Conservation (phyloP, 1,139 yeast genomes). For the Nadsonia commutata region DNA sequence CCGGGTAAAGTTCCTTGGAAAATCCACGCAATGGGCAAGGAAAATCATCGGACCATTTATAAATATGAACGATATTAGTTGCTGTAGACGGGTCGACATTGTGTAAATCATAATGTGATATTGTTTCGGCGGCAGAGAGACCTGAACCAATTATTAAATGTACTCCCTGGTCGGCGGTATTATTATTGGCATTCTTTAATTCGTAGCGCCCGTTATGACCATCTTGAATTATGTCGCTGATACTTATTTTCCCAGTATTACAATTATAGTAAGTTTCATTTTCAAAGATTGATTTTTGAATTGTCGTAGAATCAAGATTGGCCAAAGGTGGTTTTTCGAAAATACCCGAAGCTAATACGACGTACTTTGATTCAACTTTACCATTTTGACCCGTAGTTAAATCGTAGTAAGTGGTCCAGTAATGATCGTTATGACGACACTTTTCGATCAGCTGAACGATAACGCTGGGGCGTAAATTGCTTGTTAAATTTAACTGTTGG, state of each 20-base stretch:
- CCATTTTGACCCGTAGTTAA: background rate
- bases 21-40: constrained; percentile 19
- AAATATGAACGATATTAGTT: constrained; percentile 16
- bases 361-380: constrained; percentile 7
- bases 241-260: background rate
- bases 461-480: background rate
- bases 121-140: constrained; percentile 24
- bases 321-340: constrained; percentile 14
- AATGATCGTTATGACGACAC: background rate
- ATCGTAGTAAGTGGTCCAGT: background rate
- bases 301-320: constrained; percentile 2
- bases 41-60: constrained; percentile 16
- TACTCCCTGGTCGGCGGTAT: constrained; percentile 7
- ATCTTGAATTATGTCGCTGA: constrained; percentile 3
- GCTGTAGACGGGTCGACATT: constrained; percentile 2
- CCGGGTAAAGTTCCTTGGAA: constrained; percentile 22
- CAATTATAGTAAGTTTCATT: background rate
- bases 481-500: background rate
- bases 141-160: constrained; percentile 22
- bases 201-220: constrained; percentile 4
- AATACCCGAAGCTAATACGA: constrained; percentile 23
- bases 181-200: background rate
- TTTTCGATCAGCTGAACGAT: background rate
- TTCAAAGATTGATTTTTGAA: constrained; percentile 1
- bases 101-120: constrained; percentile 8